These are phyloP conservation scores for Ophiostoma tasmaniense DNA, from an alignment of 2,329 filamentous ascomycete genomes.

Conservation along the genomic window DNA sequence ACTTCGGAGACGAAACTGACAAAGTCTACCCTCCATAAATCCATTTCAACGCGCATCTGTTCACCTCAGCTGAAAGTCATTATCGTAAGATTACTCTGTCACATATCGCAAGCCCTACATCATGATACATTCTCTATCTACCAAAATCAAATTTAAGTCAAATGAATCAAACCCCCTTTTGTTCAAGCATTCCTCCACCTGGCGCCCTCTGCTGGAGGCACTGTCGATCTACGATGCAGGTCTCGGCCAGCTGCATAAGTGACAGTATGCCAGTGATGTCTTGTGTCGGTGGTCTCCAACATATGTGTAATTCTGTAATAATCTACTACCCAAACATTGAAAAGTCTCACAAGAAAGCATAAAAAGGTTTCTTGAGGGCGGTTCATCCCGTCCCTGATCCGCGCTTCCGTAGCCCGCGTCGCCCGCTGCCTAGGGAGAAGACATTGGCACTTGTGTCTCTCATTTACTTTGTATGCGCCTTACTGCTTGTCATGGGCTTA, in stretches of 20 bases:
- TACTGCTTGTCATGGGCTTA: not conserved
- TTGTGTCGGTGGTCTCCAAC: not conserved
- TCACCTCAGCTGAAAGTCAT: not conserved
- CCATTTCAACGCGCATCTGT: not conserved
- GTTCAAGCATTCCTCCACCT: not conserved
- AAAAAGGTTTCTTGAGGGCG: not conserved
- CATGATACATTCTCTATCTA: not conserved
- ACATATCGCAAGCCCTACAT: not conserved
- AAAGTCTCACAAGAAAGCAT: too few species aligned
- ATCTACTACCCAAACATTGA: too few species aligned
- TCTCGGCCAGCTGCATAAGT: not conserved
- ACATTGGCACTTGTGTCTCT: not conserved
- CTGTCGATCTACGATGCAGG: constrained; percentile 5
- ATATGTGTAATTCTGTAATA: not conserved
- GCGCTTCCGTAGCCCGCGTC: not conserved
- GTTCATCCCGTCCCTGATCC: not conserved
- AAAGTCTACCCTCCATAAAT: not conserved
- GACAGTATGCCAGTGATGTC: not conserved
- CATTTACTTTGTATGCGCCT: not conserved
- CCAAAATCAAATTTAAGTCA: not conserved
- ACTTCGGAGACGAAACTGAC: not conserved
- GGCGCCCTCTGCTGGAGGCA: not conserved
- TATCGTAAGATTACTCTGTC: not conserved
- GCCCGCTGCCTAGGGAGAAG: not conserved
- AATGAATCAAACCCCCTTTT: not conserved